Conservation (phyloP, 768 basidiomycete species). For the Lactarius evosmus region DNA sequence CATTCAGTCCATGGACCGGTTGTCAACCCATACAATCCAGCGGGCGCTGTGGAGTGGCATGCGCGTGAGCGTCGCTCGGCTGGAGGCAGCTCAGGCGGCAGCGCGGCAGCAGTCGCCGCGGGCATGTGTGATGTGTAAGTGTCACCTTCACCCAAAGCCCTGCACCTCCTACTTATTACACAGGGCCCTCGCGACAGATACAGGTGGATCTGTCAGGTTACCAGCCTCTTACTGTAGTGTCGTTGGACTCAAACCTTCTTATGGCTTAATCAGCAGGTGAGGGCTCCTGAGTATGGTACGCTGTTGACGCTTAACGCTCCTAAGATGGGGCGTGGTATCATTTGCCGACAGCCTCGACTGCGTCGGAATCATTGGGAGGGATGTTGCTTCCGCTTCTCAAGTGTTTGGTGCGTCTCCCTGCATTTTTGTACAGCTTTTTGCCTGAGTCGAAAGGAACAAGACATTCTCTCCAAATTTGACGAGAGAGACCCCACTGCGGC, state of each 20-base stretch:
- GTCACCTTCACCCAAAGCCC: neutral
- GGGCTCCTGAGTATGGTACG: constrained; percentile 24
- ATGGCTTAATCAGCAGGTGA: constrained; percentile 85
- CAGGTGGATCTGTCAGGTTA: constrained; percentile 89
- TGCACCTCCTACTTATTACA: neutral
- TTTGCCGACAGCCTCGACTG: constrained; percentile 96
- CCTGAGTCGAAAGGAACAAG: constrained; percentile 29
- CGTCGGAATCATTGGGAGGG: constrained; percentile 74
- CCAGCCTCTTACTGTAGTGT: constrained; percentile 95
- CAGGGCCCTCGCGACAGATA: constrained; percentile 91
- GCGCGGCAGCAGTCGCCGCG: constrained; percentile 88
- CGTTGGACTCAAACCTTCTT: constrained; percentile 91
- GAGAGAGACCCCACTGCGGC: constrained; percentile 72
- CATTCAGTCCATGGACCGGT: constrained; percentile 75
- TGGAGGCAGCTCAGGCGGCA: constrained; percentile 94
- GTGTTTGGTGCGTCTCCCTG: constrained; percentile 60
- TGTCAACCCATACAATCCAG: constrained; percentile 60
- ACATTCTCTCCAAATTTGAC: constrained; percentile 48
- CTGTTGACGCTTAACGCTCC: constrained; percentile 5
- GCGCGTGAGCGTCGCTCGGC: constrained; percentile 55
- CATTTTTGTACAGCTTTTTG: neutral
- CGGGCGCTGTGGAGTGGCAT: constrained; percentile 30
- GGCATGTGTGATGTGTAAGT: constrained; percentile 82
- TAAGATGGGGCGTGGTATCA: constrained; percentile 84
- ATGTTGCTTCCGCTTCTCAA: constrained; percentile 45